Percentiles rank a stretch among this genome's conserved stretches.
These are phyloP conservation scores for Tolypocladium paradoxum DNA, from an alignment of 2,329 filamentous ascomycete species.

Conservation along the genomic window DNA sequence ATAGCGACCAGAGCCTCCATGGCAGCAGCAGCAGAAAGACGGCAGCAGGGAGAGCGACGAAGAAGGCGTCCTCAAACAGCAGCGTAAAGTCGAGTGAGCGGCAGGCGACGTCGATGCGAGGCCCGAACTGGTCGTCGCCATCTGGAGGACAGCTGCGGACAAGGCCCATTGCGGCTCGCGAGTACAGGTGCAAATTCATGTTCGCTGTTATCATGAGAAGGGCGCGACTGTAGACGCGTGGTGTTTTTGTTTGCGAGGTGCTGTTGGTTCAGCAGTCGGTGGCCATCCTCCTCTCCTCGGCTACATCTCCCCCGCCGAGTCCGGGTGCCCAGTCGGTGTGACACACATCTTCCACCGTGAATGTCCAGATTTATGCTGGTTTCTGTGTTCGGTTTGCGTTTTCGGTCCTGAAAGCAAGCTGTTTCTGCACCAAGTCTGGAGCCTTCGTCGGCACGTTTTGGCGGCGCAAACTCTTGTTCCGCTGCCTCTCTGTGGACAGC, in stretches of 20 bases:
- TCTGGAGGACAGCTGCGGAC: background rate
- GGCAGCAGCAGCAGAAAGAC: background rate
- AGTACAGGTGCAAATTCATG: too few species aligned
- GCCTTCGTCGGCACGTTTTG: background rate
- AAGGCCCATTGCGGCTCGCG: background rate
- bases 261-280: background rate
- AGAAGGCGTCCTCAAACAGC: conserved; percentile 1
- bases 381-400: too few species aligned
- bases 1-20: background rate
- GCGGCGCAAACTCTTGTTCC: background rate
- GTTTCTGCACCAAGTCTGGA: background rate
- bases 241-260: too few species aligned
- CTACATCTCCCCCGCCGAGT: too few species aligned
- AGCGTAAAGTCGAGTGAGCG: conserved; percentile 1
- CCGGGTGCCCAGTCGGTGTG: too few species aligned
- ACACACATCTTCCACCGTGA: too few species aligned
- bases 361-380: too few species aligned
- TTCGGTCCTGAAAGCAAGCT: background rate
- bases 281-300: too few species aligned
- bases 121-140: background rate
- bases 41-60: background rate
- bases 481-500: too few species aligned
- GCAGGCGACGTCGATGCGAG: background rate
- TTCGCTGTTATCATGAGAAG: background rate
- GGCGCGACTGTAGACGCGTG: too few species aligned